phyloP scores from a whole-genome alignment of 768 basidiomycete species.

The Fomitopsis serialis region DNA sequence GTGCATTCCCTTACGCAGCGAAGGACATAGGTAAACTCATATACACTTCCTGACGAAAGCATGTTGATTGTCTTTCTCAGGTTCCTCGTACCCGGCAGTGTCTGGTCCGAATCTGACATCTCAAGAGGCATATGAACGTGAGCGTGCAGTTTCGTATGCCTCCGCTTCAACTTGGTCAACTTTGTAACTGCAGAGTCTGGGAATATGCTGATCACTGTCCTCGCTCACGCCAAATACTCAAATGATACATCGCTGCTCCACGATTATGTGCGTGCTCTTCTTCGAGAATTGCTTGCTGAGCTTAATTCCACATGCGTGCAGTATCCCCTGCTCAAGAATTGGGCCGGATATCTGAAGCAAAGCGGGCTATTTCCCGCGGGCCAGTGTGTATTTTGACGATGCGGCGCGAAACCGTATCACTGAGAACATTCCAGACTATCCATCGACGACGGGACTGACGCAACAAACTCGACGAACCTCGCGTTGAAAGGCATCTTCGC shows the following conservation, averaged over 20 bases:
- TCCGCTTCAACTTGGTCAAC: not conserved
- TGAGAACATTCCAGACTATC: constrained; percentile 1
- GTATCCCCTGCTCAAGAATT: constrained; percentile 18
- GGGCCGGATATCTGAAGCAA: constrained; percentile 18
- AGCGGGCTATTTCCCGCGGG: constrained; percentile 6
- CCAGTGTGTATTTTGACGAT: constrained; percentile 3
- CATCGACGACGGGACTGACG: constrained; percentile 1
- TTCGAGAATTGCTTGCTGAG: not conserved
- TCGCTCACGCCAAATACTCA: not conserved
- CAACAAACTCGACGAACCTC: constrained; percentile 16
- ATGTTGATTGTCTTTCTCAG: not conserved
- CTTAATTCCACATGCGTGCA: constrained; percentile 1
- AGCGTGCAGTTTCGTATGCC: not conserved
- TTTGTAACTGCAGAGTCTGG: not conserved
- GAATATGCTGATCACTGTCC: not conserved
- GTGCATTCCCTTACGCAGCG: constrained; percentile 16
- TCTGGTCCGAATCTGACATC: not conserved
- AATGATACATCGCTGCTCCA: not conserved
- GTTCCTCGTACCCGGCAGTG: not conserved
- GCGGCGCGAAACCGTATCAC: no score
- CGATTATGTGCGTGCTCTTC: not conserved
- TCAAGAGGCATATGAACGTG: not conserved
- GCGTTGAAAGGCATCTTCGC: constrained; percentile 18
- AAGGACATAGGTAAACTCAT: constrained; percentile 19
- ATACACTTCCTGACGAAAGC: not conserved